Conservation (phyloP, 257 asterid species). For the Ajuga chamaepitys region DNA sequence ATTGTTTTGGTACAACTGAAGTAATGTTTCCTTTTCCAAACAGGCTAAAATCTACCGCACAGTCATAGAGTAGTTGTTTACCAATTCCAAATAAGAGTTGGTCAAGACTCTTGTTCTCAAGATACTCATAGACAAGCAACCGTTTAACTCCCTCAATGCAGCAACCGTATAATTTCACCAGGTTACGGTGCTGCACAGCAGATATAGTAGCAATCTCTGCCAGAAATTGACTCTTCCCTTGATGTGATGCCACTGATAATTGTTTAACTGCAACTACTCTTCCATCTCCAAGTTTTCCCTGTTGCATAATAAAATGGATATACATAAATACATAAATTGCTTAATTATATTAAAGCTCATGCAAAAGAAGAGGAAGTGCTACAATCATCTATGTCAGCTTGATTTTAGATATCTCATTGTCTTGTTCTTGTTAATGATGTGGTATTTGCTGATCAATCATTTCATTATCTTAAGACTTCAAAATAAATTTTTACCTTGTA, state of each 20-base stretch:
- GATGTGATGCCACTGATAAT: slow-evolving; percentile 73
- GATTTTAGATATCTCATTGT: background rate
- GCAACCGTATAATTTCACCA: slow-evolving; percentile 79
- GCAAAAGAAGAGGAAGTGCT: too few species aligned
- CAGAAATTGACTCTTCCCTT: slow-evolving; percentile 80
- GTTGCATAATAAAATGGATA: background rate
- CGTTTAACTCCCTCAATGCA: slow-evolving; percentile 81
- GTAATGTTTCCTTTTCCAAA: too few species aligned
- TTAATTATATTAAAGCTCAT: too few species aligned
- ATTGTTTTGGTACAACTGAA: too few species aligned
- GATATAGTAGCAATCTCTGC: slow-evolving; percentile 92
- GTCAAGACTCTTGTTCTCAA: slow-evolving; percentile 82
- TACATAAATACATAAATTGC: too few species aligned
- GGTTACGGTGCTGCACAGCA: slow-evolving; percentile 91
- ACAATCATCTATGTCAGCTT: too few species aligned
- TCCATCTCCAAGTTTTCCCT: slow-evolving; percentile 75
- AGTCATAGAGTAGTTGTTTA: slow-evolving; percentile 3
- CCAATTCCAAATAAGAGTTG: slow-evolving; percentile 64
- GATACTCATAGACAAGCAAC: slow-evolving; percentile 84
- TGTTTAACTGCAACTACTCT: slow-evolving; percentile 75
- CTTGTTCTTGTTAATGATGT: background rate
- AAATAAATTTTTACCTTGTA: slow-evolving; percentile 43
- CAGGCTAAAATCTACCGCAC: too few species aligned
- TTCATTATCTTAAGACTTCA: background rate
- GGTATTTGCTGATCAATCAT: background rate